Evolutionary conservation across 129 eudicot genomes (phyloP), one percentile per base, ranked within the genome.

Genomic region (Solidago caesia): DNA sequence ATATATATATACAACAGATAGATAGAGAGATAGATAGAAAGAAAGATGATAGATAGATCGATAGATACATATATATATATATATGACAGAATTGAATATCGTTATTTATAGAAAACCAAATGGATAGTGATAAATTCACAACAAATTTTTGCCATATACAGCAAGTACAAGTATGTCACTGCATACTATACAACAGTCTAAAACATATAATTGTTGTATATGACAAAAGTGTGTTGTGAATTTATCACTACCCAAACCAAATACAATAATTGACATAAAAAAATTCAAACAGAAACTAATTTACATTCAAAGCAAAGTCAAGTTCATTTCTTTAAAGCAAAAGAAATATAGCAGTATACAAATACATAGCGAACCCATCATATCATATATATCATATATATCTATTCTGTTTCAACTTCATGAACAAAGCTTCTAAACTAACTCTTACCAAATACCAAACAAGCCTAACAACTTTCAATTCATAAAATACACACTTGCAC

Each of bases 391-490:
- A 33, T 33, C 2, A 33, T 33, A 2, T 33, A 33, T 42, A 33
- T 33, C 39, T 33, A 33, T 42, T 60, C 45, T 77, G 58, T 62
- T 70, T 48, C 45, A 69, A 71, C 51, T 42, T 56, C 72, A 63
- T 62, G 27, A 79, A 53, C 55, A 72, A 72, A 63, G 72, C 77
- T 79, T 79, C 67, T 65, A 79, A 73, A 25, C 79, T 73, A 58
- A 69, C 74, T 53, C 67, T 67, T 42, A 72, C 60, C 62, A 53
- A 43, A 44, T 41, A 55, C 51, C 12, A 76, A 76, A 15, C 73
- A 70, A 60, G 25, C 70, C 59, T 41, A 16, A 72, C 70, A 77
- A 47, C 44, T 79, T 79, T 72, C 52, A 46, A 12, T 16, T 72
- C 74, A 65, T 41, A 73, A 51, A 43, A 60, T 78, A 79, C 44